Conservation (phyloP, 257 asterid genomes). For the Jacaranda mimosifolia region DNA sequence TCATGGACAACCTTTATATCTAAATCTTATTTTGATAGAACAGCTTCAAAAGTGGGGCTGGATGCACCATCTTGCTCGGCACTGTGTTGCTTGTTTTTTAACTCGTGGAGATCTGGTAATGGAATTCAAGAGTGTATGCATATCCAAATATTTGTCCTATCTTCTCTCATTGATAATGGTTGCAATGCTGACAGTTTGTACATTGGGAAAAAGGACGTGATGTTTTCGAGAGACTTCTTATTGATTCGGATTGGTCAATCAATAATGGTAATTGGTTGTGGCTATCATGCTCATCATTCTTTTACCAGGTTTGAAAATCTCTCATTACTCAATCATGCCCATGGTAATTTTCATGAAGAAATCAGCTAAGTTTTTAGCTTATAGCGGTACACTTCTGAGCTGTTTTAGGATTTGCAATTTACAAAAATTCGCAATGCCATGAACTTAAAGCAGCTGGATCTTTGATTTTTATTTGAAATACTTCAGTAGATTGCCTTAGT, state of each 20-base stretch:
- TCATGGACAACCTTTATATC: constrained; percentile 2
- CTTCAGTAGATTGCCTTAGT: not conserved
- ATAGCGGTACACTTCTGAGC: constrained; percentile 5
- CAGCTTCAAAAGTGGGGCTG: constrained; percentile 96
- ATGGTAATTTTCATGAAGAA: constrained; percentile 23
- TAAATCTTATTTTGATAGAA: constrained; percentile 30
- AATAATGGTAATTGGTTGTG: constrained; percentile 97
- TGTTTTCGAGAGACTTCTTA: constrained; percentile 91
- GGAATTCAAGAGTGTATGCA: constrained; percentile 14
- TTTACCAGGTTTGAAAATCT: constrained; percentile 74
- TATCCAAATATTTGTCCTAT: not conserved
- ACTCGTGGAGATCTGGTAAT: constrained; percentile 98
- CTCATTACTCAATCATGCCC: constrained; percentile 12
- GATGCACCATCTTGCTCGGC: constrained; percentile 99
- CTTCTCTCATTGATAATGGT: constrained; percentile 31
- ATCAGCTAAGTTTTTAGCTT: constrained; percentile 8
- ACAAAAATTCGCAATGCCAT: no score
- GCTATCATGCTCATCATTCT: constrained; percentile 97
- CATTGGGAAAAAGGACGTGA: constrained; percentile 99
- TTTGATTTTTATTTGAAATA: not conserved
- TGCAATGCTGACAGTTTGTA: constrained; percentile 61
- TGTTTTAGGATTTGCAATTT: not conserved
- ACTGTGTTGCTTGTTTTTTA: constrained; percentile 92
- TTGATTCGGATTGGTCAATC: constrained; percentile 97
- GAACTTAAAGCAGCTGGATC: not conserved